Evolutionary conservation across 345 rosid genomes (phyloP).

Genomic region (Heritiera fomes): DNA sequence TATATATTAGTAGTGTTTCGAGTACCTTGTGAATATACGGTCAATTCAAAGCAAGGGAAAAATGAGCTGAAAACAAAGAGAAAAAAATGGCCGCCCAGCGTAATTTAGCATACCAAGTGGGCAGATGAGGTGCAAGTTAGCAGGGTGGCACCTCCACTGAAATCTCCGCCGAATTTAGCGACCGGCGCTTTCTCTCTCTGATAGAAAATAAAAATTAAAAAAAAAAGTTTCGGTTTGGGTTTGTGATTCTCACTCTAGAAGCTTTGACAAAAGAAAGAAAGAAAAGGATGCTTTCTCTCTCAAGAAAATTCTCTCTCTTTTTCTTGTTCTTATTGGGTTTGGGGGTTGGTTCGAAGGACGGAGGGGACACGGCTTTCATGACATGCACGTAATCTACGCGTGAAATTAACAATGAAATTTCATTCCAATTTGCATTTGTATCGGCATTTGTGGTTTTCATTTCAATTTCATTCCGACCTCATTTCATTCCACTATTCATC

Average conservation of each 20-base stretch:
- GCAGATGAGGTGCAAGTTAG: slow-evolving; percentile 8
- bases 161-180: slow-evolving; percentile 29
- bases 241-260: slow-evolving; percentile 19
- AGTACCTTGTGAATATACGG: slow-evolving; percentile 22
- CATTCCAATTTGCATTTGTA: slow-evolving; percentile 34
- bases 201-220: neutral
- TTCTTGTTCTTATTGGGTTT: neutral
- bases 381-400: slow-evolving; percentile 38
- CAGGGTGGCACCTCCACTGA: slow-evolving; percentile 23
- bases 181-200: slow-evolving; percentile 34
- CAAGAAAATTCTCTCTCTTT: slow-evolving; percentile 12
- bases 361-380: slow-evolving; percentile 54
- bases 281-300: slow-evolving; percentile 21
- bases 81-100: slow-evolving; percentile 22
- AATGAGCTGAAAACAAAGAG: neutral
- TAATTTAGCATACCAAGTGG: neutral
- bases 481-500: slow-evolving; percentile 30
- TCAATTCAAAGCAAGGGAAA: neutral
- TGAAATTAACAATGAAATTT: slow-evolving; percentile 38
- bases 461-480: slow-evolving; percentile 85
- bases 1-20: neutral
- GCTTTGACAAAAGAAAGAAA: neutral
- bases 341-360: neutral
- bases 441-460: slow-evolving; percentile 21
- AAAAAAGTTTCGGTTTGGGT: neutral